These are phyloP conservation scores for Leucosporidium creatinivorum DNA, from an alignment of 768 basidiomycete genomes.

Conservation along the genomic window DNA sequence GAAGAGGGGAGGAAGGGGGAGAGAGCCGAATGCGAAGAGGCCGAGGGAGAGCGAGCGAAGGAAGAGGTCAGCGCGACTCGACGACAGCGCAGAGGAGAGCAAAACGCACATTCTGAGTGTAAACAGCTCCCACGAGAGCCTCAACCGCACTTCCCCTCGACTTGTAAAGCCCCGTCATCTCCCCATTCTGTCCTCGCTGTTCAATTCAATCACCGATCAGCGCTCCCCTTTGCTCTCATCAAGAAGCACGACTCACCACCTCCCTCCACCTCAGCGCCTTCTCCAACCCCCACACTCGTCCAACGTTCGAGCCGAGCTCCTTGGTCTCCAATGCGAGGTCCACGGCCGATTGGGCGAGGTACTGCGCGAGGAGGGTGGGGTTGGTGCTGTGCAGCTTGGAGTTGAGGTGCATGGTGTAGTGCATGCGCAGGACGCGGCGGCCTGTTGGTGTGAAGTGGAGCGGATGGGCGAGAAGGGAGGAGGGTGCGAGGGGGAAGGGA, in stretches of 20 bases:
- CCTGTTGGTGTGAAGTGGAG: conserved; percentile 9
- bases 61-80: too few relatives aligned
- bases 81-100: too few relatives aligned
- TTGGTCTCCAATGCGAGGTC: conserved; percentile 21
- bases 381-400: conserved; percentile 5
- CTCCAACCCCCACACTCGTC: conserved; percentile 17
- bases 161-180: conserved; percentile 26
- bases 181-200: conserved; percentile 7
- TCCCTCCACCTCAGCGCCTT: conserved; percentile 22
- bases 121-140: conserved; percentile 14
- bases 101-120: conserved; percentile 19
- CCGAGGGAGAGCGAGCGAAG: too few relatives aligned
- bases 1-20: too few relatives aligned
- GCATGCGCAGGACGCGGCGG: conserved; percentile 21
- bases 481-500: too few relatives aligned
- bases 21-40: too few relatives aligned
- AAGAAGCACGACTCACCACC: not conserved
- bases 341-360: conserved; percentile 6
- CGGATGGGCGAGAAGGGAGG: too few relatives aligned
- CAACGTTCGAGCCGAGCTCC: conserved; percentile 23
- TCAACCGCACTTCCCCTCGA: conserved; percentile 26
- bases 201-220: not conserved
- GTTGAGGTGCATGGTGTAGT: conserved; percentile 16
- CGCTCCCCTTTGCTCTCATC: not conserved
- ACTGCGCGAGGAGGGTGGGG: conserved; percentile 16